Evolutionary conservation across 2,329 filamentous ascomycete genomes (phyloP), one percentile per base, ranked within the genome.

Genomic region (Penicillium hesseltinei): DNA sequence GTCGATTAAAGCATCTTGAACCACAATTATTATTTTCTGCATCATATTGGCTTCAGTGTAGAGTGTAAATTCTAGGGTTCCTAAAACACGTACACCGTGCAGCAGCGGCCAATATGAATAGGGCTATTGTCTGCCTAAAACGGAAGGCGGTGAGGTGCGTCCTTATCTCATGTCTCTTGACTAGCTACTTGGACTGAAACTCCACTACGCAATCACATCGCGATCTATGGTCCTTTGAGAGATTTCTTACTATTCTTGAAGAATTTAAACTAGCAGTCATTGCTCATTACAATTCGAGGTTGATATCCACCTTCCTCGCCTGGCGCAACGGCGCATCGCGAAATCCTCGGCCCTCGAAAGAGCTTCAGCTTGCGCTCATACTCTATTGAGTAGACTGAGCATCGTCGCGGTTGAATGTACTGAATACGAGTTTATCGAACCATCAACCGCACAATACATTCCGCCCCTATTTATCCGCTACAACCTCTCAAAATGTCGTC

Each of bases 401-500:
- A 15, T 25, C 5, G 11, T 27, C 13, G 3, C 23, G 25, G 7
- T 21, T 23, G 10, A 10, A 8, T 35, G 7, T 13, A 36, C 11
- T 17, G 17, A 17, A 17, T 5, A 45, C 5, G 4, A 27, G 3
- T 10, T 15, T 19, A 27, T 27, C 4, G 10, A 27, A 5, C 17
- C 7, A 11, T 17, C 1, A 9, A 3, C n/a, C n/a, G 2, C n/a
- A 19, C 25, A 6, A 19, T 13, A 25, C 21, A 33, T 17, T 9
- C 8, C 5, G 3, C 15, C 15, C 31, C 17, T 7, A 15, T 40
- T 13, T 17, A 27, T 25, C 46, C 45, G 4, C 9, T 25, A 47
- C 36, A 40, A 42, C 29, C 35, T 25, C n/a, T 55, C 62, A 72
- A 55, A 58, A 76, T 76, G 73, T 76, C 73, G 19, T 75, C 73